Evolutionary conservation across 1,139 yeast species (phyloP), one percentile per base, ranked within the genome.

Genomic region (Wickerhamiella infanticola): DNA sequence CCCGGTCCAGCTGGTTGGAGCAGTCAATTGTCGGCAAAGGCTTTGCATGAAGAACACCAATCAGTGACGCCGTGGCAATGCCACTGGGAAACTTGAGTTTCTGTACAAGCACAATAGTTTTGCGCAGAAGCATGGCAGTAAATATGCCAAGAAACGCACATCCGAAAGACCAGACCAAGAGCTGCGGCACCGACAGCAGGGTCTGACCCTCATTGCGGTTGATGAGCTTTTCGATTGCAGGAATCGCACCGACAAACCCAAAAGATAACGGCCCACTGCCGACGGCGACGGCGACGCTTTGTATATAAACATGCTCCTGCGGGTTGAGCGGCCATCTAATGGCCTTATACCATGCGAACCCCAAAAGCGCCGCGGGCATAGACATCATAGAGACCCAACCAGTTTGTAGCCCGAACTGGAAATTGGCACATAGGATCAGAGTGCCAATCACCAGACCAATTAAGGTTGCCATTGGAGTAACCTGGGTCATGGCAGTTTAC

Each of bases 341-440:
- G 0, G 67, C 55, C 54, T 77, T 80, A 65, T 88, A 90, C 25
- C 81, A 66, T 0, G 95, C 83, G 63, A 77, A 88, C 1, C 94
- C 96, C 24, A 90, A 63, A 45, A 90, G 64, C 5, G 97, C 95
- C 5, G 95, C 81, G 0, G 98, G 97, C 47, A 90, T 67, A n/a
- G 95, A 82, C 98, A 90, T 90, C 98, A 90, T 90, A 6, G 95
- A 85, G 1, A 90, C 96, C 98, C 98, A 90, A 1, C 98, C 98
- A 0, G 96, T 88, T 59, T 90, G 98, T 29, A 90, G 68, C 1
- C 98, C 98, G 62, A 90, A 90, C 59, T 88, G 97, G 66, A 90
- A 90, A 61, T 90, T 90, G 3, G 95, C 84, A 24, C 86, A 67
- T 37, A 88, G 68, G 29, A 88, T 88, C 31, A 88, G 64, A 0